A percentile compares a stretch with the other conserved stretches of the same genome.
Evolutionary conservation across 768 basidiomycete species (phyloP).

Genomic region (Grammothele lineata): DNA sequence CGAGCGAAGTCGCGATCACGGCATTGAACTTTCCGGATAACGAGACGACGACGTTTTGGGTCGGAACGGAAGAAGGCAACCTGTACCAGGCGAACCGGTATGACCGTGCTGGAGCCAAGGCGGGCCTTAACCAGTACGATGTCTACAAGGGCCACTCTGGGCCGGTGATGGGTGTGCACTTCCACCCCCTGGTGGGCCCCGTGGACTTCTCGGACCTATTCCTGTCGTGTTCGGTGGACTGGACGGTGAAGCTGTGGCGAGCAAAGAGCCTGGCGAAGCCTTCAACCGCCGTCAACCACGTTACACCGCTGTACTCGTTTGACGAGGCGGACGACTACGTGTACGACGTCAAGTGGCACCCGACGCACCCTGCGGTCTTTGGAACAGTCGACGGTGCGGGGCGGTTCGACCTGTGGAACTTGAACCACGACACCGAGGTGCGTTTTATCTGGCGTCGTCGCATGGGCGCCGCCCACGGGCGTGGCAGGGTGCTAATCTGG

Average conservation of each 20-base stretch:
- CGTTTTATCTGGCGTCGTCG: too few relatives aligned
- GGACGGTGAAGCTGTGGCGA: conserved; percentile 98
- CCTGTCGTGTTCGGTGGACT: conserved; percentile 89
- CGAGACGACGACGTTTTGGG: conserved; percentile 96
- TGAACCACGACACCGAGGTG: conserved; percentile 96
- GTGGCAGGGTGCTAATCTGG: background rate
- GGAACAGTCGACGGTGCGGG: conserved; percentile 93
- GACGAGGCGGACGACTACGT: conserved; percentile 99
- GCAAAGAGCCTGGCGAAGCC: conserved; percentile 74
- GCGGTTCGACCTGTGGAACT: conserved; percentile 95
- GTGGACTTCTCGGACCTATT: conserved; percentile 97
- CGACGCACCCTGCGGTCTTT: conserved; percentile 90
- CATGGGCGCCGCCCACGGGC: background rate
- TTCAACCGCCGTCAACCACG: conserved; percentile 47
- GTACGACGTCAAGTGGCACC: conserved; percentile 98
- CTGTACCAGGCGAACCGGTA: conserved; percentile 96
- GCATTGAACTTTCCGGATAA: conserved; percentile 92
- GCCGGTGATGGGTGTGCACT: conserved; percentile 91
- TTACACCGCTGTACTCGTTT: conserved; percentile 87
- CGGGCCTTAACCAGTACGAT: conserved; percentile 90
- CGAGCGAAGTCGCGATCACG: conserved; percentile 94
- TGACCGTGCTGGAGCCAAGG: conserved; percentile 95
- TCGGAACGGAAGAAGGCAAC: conserved; percentile 97
- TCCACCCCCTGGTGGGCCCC: conserved; percentile 87
- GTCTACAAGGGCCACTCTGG: conserved; percentile 91